These are phyloP conservation scores for Xylaria sp. DNA, from an alignment of 2,329 filamentous ascomycete genomes.

Conservation along the genomic window DNA sequence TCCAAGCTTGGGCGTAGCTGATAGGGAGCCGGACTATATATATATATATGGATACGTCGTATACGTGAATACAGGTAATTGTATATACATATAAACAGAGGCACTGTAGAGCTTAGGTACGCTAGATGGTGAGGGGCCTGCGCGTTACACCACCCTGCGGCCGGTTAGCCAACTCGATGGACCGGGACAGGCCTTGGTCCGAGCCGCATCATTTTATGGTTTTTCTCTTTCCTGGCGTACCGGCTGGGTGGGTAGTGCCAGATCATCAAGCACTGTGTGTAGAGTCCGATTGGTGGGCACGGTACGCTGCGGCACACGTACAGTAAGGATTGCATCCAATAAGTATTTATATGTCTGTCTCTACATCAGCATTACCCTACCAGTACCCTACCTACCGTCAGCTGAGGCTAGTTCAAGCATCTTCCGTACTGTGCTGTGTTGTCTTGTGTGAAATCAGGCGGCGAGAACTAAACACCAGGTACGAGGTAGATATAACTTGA, in stretches of 20 bases:
- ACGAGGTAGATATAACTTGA: not conserved
- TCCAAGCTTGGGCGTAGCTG: not conserved
- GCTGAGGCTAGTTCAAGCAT: conserved; percentile 1
- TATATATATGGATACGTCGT: not conserved
- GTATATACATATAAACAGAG: not conserved
- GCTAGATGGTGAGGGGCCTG: conserved; percentile 14
- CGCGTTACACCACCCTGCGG: conserved; percentile 21
- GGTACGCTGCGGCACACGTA: not conserved
- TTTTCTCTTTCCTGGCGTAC: conserved; percentile 20
- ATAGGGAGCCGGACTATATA: not conserved
- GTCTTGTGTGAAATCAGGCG: not conserved
- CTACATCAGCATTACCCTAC: not conserved
- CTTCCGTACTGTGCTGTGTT: not conserved
- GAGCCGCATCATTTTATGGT: conserved; percentile 19
- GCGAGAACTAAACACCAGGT: not conserved
- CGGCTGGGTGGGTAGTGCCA: conserved; percentile 30
- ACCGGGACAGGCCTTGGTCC: conserved; percentile 27
- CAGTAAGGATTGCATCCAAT: not conserved
- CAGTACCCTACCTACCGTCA: not conserved
- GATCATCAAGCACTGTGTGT: conserved; percentile 26
- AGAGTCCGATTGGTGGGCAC: conserved; percentile 19
- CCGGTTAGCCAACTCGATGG: conserved; percentile 10
- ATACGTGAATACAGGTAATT: not conserved
- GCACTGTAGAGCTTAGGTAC: not conserved
- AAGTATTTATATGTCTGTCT: too few relatives aligned